phyloP scores from a whole-genome alignment of 805 yeast species.

The Hanseniaspora osmophila region DNA sequence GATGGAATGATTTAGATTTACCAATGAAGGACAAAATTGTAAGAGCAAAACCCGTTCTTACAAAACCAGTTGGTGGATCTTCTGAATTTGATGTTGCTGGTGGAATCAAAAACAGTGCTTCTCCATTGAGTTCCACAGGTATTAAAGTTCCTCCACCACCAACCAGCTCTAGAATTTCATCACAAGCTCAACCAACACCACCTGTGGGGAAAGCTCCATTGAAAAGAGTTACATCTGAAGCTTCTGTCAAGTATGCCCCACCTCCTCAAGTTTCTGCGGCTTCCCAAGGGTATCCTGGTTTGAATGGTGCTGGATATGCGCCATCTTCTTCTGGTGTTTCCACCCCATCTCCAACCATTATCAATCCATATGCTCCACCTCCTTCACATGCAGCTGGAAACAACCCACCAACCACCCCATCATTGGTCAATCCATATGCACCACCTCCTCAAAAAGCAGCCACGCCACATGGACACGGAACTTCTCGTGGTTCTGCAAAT shows the following conservation, averaged over 20 bases:
- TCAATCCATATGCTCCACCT: slow-evolving; percentile 16
- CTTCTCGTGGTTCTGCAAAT: no score
- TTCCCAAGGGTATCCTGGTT: slow-evolving; percentile 1
- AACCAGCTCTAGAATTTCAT: slow-evolving; percentile 16
- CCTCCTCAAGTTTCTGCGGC: neutral
- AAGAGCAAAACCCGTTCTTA: slow-evolving; percentile 25
- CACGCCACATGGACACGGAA: neutral
- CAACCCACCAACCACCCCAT: no score
- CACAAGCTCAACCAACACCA: slow-evolving; percentile 11
- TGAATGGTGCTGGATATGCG: no score
- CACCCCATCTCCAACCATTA: slow-evolving; percentile 4
- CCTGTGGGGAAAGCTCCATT: slow-evolving; percentile 6
- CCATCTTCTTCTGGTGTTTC: neutral
- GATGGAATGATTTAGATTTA: slow-evolving; percentile 25
- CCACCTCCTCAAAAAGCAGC: slow-evolving; percentile 13
- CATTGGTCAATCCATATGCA: slow-evolving; percentile 28
- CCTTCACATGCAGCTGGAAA: slow-evolving; percentile 9
- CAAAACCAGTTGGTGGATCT: slow-evolving; percentile 17
- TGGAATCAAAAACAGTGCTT: neutral
- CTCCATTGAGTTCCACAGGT: slow-evolving; percentile 1
- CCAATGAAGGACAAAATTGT: slow-evolving; percentile 17
- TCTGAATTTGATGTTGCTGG: slow-evolving; percentile 1
- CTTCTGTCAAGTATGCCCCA: slow-evolving; percentile 13
- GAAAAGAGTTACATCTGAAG: slow-evolving; percentile 10
- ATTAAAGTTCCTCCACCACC: slow-evolving; percentile 14